Base-by-base conservation (phyloP, 306 rosid genomes). In the Casuarina cunninghamiana region DNA sequence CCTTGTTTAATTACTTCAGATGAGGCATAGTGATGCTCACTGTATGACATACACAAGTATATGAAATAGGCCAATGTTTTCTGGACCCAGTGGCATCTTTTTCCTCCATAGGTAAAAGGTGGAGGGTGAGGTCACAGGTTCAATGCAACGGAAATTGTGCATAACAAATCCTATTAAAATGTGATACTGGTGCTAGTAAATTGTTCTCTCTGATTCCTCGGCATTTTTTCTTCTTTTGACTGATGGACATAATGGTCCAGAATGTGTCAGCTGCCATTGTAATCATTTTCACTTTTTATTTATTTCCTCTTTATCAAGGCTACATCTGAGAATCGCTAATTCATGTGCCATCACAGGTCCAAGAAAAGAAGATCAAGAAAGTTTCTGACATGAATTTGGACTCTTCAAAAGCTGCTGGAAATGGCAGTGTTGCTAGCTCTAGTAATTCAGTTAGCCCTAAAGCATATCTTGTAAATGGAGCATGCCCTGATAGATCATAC, bases 331-430 rank as follows among this genome's bases (percentile, higher is more conserved):
- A 53, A 6, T 19, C 38, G 45, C 77, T 83, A 45, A 79, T 81
- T 19, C 46, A 66, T 53, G 75, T 79, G 74, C 61, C 69, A 42
- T 76, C 57, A 77, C 85, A 93, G 99, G 97, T 93, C 78, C 97
- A 96, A 89, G 98, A 96, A 89, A 96, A 93, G 90, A 93, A 95
- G 91, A 86, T 95, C 81, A 93, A 93, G 94, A 95, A 93, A 88
- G 83, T 95, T 67, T 86, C 97, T 67, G 96, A 86, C 73, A 91
- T 91, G 95, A 95, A 95, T 80, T 66, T 95, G 79, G 97, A 95
- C 70, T 78, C 96, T 66, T 86, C 91, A 2, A 95, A 87, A 83
- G 85, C 86, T 73, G 82, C 80, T 55, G 97, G 88, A 82, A 95
- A 93, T 86, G 97, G 94, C 62, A 87, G 91, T 82, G 58, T 90